A percentile compares a stretch with the other conserved stretches of the same genome.
Conservation (phyloP, 129 eudicot genomes). For the Pulicaria dysenterica region DNA sequence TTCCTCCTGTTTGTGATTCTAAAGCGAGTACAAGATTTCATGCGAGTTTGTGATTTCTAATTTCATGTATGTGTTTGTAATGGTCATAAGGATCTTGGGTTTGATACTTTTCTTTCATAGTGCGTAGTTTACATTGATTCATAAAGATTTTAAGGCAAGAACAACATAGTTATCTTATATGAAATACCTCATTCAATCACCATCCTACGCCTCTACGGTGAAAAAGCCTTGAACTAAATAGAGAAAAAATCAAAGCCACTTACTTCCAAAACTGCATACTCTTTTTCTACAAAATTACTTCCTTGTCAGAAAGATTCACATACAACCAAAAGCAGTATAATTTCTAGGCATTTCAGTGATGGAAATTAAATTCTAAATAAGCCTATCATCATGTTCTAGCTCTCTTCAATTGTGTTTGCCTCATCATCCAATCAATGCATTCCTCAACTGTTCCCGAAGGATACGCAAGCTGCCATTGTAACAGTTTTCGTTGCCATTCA, state of each 20-base stretch:
- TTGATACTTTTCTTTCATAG: too few species aligned
- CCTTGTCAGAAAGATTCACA: background rate
- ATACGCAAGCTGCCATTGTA: slow-evolving; percentile 93
- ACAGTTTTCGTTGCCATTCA: slow-evolving; percentile 75
- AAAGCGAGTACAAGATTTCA: too few species aligned
- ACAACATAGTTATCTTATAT: too few species aligned
- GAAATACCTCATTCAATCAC: too few species aligned
- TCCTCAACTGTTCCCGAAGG: slow-evolving; percentile 69
- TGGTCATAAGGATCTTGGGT: too few species aligned
- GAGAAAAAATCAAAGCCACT: slow-evolving; percentile 91
- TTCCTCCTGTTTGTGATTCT: too few species aligned
- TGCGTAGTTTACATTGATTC: too few species aligned
- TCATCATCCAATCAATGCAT: slow-evolving; percentile 83
- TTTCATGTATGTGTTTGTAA: too few species aligned
- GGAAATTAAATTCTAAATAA: background rate
- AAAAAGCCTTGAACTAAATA: too few species aligned
- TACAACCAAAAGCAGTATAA: background rate
- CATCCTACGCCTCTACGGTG: too few species aligned
- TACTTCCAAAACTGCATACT: slow-evolving; percentile 67
- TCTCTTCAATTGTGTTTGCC: slow-evolving; percentile 59
- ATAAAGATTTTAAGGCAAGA: too few species aligned
- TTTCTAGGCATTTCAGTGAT: slow-evolving; percentile 5
- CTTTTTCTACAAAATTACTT: slow-evolving; percentile 89
- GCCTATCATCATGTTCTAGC: slow-evolving; percentile 35
- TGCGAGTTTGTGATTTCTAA: too few species aligned